phyloP scores from a whole-genome alignment of 2,329 filamentous ascomycete genomes.

The Aspergillus awamori region DNA sequence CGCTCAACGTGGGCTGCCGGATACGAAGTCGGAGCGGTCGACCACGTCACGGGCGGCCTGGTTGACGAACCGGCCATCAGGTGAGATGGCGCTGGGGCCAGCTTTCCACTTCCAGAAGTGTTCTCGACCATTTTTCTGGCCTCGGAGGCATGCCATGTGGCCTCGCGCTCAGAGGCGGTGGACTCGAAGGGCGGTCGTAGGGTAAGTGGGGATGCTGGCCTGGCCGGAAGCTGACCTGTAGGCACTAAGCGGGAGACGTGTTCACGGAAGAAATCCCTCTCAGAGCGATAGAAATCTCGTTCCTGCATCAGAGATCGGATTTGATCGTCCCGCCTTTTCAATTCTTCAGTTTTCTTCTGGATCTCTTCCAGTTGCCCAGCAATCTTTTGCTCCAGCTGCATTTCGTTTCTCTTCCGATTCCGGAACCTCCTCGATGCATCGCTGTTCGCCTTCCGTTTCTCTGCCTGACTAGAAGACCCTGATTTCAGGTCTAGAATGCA shows the following conservation, averaged over 20 bases:
- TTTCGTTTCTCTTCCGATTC: conserved; percentile 45
- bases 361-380: conserved; percentile 42
- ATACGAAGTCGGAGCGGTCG: conserved; percentile 17
- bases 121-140: conserved; percentile 13
- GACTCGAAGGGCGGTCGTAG: conserved; percentile 16
- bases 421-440: conserved; percentile 46
- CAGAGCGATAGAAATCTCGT: conserved; percentile 43
- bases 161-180: conserved; percentile 16
- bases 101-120: not conserved
- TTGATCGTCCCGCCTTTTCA: conserved; percentile 38
- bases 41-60: conserved; percentile 20
- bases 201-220: conserved; percentile 36
- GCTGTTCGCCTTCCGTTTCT: conserved; percentile 48
- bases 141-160: conserved; percentile 17
- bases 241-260: conserved; percentile 31
- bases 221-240: conserved; percentile 30
- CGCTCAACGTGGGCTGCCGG: conserved; percentile 10
- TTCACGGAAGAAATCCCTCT: conserved; percentile 46
- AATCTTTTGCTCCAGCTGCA: conserved; percentile 44
- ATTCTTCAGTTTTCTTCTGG: conserved; percentile 31
- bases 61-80: conserved; percentile 6
- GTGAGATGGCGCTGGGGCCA: conserved; percentile 4
- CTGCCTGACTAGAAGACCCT: conserved; percentile 45
- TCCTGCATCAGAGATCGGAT: conserved; percentile 38
- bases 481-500: conserved; percentile 45